Evolutionary conservation across 306 rosid genomes (phyloP).

Genomic region (Dicorynia guianensis): DNA sequence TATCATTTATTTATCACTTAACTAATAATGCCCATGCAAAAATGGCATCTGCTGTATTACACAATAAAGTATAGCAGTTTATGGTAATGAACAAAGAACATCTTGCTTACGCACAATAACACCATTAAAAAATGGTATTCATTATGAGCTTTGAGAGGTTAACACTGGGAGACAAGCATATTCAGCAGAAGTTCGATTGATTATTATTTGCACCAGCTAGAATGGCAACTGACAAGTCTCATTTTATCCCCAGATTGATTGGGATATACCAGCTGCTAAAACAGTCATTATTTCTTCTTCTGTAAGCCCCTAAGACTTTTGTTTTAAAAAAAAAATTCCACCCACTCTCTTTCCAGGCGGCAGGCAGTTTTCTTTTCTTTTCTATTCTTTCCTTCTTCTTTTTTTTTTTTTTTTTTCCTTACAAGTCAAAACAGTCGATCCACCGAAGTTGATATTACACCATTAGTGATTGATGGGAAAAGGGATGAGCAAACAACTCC

Average conservation of each 20-base stretch:
- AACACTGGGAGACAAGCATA: neutral
- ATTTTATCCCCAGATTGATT: slow-evolving; percentile 38
- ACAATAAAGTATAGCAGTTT: neutral
- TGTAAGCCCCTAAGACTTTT: neutral
- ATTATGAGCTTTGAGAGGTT: neutral
- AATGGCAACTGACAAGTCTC: slow-evolving; percentile 24
- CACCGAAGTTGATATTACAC: no score
- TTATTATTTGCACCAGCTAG: slow-evolving; percentile 28
- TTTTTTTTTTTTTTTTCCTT: neutral
- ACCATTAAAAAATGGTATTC: neutral
- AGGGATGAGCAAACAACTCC: no score
- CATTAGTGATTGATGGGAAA: no score
- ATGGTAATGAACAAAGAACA: neutral
- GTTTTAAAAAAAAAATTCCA: no score
- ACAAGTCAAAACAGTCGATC: no score
- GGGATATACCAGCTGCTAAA: slow-evolving; percentile 31
- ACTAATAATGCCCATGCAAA: neutral
- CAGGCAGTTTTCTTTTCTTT: no score
- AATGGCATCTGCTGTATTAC: neutral
- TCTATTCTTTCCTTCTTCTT: neutral
- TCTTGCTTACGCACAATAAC: neutral
- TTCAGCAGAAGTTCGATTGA: neutral
- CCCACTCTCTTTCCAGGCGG: no score
- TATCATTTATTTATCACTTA: no score
- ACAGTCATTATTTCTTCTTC: neutral